Evolutionary conservation across 1,284 basidiomycete genomes (phyloP).

Genomic region (Apiotrichum sp.): DNA sequence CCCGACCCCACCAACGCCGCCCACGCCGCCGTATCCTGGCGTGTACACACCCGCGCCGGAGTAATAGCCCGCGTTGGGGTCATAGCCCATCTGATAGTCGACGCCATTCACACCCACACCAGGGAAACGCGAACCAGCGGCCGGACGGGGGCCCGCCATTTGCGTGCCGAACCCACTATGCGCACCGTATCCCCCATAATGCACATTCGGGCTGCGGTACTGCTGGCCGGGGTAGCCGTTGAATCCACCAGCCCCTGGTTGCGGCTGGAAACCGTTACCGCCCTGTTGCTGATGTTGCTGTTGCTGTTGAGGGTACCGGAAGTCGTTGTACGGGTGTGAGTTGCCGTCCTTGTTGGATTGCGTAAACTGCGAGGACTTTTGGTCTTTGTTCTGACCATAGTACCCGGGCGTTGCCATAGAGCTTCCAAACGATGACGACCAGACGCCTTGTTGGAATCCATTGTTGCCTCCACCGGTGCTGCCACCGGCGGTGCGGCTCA

Average conservation of each 20-base stretch:
- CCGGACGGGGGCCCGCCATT: slow-evolving; percentile 9
- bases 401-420: slow-evolving; percentile 25
- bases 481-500: slow-evolving; percentile 12
- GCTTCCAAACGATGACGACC: slow-evolving; percentile 33
- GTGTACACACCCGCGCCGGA: neutral
- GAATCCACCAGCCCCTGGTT: neutral
- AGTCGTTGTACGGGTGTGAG: slow-evolving; percentile 1
- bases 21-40: neutral
- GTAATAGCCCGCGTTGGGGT: slow-evolving; percentile 11
- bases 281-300: neutral
- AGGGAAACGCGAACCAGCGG: neutral
- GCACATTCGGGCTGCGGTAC: slow-evolving; percentile 6
- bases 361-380: slow-evolving; percentile 14
- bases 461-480: slow-evolving; percentile 9
- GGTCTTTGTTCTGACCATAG: slow-evolving; percentile 15
- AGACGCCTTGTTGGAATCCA: slow-evolving; percentile 31
- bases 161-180: slow-evolving; percentile 17
- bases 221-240: slow-evolving; percentile 10
- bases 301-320: neutral
- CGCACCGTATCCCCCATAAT: slow-evolving; percentile 6
- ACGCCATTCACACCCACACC: slow-evolving; percentile 3
- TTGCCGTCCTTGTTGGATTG: slow-evolving; percentile 7
- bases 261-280: slow-evolving; percentile 4
- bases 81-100: slow-evolving; percentile 13
- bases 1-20: neutral